These are phyloP conservation scores for Phytophthora tubulina DNA, from an alignment of 352 stramenopile species.

Conservation along the genomic window DNA sequence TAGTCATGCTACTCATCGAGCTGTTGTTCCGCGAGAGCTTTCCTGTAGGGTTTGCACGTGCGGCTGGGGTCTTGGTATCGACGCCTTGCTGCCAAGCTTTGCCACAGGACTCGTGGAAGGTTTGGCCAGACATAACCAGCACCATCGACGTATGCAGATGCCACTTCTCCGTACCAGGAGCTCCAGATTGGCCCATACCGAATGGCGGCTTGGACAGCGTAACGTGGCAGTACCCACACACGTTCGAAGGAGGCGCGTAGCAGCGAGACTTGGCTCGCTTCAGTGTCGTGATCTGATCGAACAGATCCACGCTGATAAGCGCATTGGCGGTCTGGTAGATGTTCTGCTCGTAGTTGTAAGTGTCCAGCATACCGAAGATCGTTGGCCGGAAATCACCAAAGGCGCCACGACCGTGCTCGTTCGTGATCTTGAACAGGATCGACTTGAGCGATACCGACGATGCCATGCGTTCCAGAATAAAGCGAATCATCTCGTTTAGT, in stretches of 20 bases:
- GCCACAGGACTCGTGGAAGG: conserved; percentile 88
- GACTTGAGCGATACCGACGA: conserved; percentile 94
- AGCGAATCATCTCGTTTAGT: conserved; percentile 93
- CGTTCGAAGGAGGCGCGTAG: conserved; percentile 79
- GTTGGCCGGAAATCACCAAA: conserved; percentile 96
- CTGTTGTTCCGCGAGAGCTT: conserved; percentile 58
- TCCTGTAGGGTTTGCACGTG: conserved; percentile 28
- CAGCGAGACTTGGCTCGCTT: conserved; percentile 78
- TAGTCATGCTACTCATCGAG: conserved; percentile 49
- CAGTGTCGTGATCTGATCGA: conserved; percentile 85
- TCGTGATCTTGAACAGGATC: conserved; percentile 96
- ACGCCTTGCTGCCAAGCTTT: conserved; percentile 88
- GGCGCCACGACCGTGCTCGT: conserved; percentile 92
- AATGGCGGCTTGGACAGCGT: conserved; percentile 86
- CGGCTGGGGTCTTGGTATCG: conserved; percentile 59
- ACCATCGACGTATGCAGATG: conserved; percentile 88
- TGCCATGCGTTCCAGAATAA: conserved; percentile 95
- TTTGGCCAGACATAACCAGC: conserved; percentile 78
- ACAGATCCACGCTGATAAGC: conserved; percentile 86
- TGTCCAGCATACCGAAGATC: conserved; percentile 95
- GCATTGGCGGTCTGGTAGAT: conserved; percentile 90
- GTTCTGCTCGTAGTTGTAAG: conserved; percentile 93
- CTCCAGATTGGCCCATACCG: conserved; percentile 82
- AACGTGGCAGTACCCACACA: conserved; percentile 85
- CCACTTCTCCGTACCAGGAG: conserved; percentile 79